These are phyloP conservation scores for Saururus chinensis DNA, from an alignment of 164 flowering plant species.

Conservation along the genomic window DNA sequence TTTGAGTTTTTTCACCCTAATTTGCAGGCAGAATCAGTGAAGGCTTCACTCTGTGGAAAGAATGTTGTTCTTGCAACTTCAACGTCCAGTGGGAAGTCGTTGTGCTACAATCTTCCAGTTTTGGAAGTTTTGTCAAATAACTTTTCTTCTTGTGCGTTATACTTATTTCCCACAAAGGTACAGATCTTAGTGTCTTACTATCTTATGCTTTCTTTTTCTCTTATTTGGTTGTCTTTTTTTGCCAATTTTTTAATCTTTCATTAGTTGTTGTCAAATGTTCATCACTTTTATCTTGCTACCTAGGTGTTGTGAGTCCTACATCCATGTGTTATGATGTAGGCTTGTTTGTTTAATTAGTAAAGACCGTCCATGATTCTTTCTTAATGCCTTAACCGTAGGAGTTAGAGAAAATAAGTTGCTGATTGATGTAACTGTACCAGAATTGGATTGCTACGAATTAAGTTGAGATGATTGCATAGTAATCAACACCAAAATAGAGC, in stretches of 20 bases:
- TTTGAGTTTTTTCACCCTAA: neutral
- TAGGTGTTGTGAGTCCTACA: too few species aligned
- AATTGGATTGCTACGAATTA: too few species aligned
- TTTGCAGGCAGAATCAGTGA: conserved; percentile 64
- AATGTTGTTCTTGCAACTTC: conserved; percentile 84
- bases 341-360: too few species aligned
- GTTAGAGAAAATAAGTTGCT: too few species aligned
- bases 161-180: conserved; percentile 97
- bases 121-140: conserved; percentile 58
- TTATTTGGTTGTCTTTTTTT: neutral
- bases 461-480: too few species aligned
- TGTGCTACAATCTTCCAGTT: conserved; percentile 93
- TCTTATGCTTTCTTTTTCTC: neutral
- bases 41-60: conserved; percentile 64
- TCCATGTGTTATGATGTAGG: too few species aligned
- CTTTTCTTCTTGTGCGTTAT: conserved; percentile 58
- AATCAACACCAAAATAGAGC: too few species aligned
- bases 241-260: neutral
- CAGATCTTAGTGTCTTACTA: neutral
- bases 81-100: conserved; percentile 98
- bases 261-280: too few species aligned
- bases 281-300: too few species aligned
- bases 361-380: too few species aligned
- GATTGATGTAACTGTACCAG: too few species aligned
- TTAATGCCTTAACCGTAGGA: too few species aligned